Evolutionary conservation across 176 grass and related monocot genomes (phyloP).

Genomic region (Calamus simplicifolius): DNA sequence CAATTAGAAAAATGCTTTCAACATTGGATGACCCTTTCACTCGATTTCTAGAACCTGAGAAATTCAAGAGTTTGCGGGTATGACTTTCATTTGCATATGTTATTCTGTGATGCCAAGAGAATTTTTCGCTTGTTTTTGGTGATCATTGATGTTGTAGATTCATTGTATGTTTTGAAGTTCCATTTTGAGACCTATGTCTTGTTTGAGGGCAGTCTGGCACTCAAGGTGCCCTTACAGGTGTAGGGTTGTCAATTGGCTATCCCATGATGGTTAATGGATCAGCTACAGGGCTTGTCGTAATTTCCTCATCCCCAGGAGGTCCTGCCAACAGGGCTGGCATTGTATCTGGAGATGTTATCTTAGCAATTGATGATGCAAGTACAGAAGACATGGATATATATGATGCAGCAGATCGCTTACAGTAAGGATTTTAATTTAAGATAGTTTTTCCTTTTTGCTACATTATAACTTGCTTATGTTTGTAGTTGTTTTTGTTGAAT

Average conservation of each 20-base stretch:
- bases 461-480: background rate
- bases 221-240: constrained; percentile 85
- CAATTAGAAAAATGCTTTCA: constrained; percentile 93
- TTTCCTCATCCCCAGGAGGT: constrained; percentile 70
- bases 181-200: constrained; percentile 16
- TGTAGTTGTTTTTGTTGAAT: no score
- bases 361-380: constrained; percentile 62
- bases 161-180: no score
- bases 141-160: no score
- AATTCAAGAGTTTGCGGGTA: constrained; percentile 96
- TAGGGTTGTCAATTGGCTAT: constrained; percentile 85
- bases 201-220: constrained; percentile 95
- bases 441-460: background rate
- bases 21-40: constrained; percentile 89
- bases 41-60: constrained; percentile 93
- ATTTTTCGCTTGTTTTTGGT: no score
- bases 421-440: constrained; percentile 36
- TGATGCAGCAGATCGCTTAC: constrained; percentile 72
- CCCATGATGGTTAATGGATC: constrained; percentile 54
- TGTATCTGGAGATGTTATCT: constrained; percentile 70
- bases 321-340: constrained; percentile 88
- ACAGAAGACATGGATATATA: constrained; percentile 96
- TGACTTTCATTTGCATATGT: constrained; percentile 10
- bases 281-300: constrained; percentile 61
- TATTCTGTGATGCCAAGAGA: no score